Evolutionary conservation across 495 filamentous ascomycete species (phyloP).

Genomic region (Hypomontagnella submonticulosa): DNA sequence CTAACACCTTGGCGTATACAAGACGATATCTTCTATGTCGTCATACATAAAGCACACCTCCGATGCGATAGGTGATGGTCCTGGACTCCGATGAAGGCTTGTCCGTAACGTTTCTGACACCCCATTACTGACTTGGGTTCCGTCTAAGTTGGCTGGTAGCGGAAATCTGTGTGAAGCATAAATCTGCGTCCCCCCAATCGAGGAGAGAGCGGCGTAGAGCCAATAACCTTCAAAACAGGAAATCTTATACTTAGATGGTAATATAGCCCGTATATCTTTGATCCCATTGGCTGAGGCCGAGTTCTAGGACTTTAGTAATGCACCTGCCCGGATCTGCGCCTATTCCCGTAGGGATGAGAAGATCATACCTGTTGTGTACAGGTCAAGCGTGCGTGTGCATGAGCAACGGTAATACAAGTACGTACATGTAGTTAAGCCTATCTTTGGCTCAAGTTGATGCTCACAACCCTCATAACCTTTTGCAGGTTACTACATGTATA

Average conservation of each 20-base stretch:
- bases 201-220: background rate
- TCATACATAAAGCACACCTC: conserved; percentile 24
- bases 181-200: conserved; percentile 9
- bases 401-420: conserved; percentile 5
- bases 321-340: conserved; percentile 11
- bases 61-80: background rate
- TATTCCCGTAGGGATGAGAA: conserved; percentile 1
- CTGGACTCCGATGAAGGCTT: conserved; percentile 3
- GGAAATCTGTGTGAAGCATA: background rate
- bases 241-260: conserved; percentile 7
- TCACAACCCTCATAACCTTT: conserved; percentile 11
- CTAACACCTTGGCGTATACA: conserved; percentile 17
- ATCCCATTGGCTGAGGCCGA: conserved; percentile 18
- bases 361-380: conserved; percentile 3
- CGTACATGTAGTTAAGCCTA: conserved; percentile 3
- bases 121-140: background rate
- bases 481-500: conserved; percentile 16
- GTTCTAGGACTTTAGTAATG: conserved; percentile 20
- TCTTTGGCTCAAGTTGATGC: conserved; percentile 14
- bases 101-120: background rate
- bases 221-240: conserved; percentile 6
- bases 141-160: background rate
- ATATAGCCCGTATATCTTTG: conserved; percentile 1
- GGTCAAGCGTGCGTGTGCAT: conserved; percentile 14
- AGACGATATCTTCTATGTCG: conserved; percentile 13